Percentiles rank a stretch among this genome's conserved stretches.
Conservation (phyloP, 1,284 basidiomycete species). For the Ganoderma resinaceum region DNA sequence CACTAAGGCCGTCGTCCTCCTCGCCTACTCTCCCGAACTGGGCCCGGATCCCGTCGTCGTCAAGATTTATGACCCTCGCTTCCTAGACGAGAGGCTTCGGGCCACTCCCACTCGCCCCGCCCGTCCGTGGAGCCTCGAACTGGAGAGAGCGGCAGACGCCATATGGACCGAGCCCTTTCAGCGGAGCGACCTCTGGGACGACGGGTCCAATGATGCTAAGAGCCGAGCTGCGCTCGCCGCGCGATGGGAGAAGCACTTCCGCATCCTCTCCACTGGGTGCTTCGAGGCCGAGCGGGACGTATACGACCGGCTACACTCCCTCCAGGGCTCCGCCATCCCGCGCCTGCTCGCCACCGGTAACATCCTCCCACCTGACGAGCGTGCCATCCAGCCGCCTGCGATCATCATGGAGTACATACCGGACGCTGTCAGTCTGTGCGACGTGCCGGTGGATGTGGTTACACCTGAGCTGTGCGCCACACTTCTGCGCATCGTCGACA, state of each 20-base stretch:
- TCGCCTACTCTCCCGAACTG: neutral
- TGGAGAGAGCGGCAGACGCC: conserved; percentile 4
- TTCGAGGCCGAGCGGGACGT: conserved; percentile 8
- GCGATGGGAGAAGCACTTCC: conserved; percentile 8
- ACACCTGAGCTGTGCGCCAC: conserved; percentile 1
- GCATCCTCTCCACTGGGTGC: neutral
- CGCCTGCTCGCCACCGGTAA: conserved; percentile 6
- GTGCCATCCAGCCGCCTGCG: conserved; percentile 11
- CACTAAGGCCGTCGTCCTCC: conserved; percentile 19
- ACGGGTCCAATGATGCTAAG: neutral
- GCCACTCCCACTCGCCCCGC: neutral
- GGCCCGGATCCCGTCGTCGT: conserved; percentile 12
- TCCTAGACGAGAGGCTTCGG: conserved; percentile 1
- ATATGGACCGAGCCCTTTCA: neutral
- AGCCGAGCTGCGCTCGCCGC: conserved; percentile 3
- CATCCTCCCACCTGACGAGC: conserved; percentile 8
- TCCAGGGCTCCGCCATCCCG: conserved; percentile 20
- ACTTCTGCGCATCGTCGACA: conserved; percentile 11
- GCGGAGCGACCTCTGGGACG: neutral
- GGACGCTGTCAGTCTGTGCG: conserved; percentile 14
- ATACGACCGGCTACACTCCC: conserved; percentile 5
- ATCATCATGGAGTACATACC: conserved; percentile 20
- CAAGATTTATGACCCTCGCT: conserved; percentile 23
- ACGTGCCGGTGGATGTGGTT: conserved; percentile 1
- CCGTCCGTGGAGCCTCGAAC: conserved; percentile 14